Evolutionary conservation across 176 grass and related monocot genomes (phyloP), one percentile per base, ranked within the genome.

Genomic region (Zizania latifolia): DNA sequence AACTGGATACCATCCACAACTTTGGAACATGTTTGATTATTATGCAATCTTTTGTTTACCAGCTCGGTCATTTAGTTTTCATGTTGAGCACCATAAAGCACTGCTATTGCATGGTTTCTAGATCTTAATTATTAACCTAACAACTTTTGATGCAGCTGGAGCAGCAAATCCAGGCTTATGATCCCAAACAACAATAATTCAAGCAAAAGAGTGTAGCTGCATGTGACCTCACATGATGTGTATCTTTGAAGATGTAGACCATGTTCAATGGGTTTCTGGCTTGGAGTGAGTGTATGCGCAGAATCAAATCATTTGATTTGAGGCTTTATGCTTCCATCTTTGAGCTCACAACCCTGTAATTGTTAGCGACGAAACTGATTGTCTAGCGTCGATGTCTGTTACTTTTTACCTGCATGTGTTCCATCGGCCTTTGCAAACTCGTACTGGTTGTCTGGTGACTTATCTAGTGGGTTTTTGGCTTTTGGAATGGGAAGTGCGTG

Each of bases 141-240:
- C 54, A 9, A 55, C 41, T 84, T 82, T 40, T 66, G 60, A 78
- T 87, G 84, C 84, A 96, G 87, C 89, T 92, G 55, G 93, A 92
- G 84, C 81, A 89, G 78, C 83, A 86, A 78, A 96, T 96, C 57
- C 81, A 83, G 59, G 84, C 78, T 35, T 86, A 74, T 56, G 78
- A 78, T 36, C 69, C 70, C 34, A 81, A 85, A 28, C 65, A 84
- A n/a, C 80, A 88, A 82, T 76, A 66, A 79, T 61, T 79, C 61
- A 71, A 62, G 37, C 26, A 33, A 24, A 63, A 72, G 6, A 26
- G 11, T 0, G n/a, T 77, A 38, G 66, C 9, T 78, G 36, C 66
- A 74, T 78, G 80, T 73, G 85, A 83, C 17, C 24, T 60, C 60
- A 72, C 74, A 77, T 78, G 59, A 51, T 21, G 11, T 82, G 66